These are phyloP conservation scores for Endothia cerciana DNA, from an alignment of 2,329 filamentous ascomycete genomes.

Conservation along the genomic window DNA sequence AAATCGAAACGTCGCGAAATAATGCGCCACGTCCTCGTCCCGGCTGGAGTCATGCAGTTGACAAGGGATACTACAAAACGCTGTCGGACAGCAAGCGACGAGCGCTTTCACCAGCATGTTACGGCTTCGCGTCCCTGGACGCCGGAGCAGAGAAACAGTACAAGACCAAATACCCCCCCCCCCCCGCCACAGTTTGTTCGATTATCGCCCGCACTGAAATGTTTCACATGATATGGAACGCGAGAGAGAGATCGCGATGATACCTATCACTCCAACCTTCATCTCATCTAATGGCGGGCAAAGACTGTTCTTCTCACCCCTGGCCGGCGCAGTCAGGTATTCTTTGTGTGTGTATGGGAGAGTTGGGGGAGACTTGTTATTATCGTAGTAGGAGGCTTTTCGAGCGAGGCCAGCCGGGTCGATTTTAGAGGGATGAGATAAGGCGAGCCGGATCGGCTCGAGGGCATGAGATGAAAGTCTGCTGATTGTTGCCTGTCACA, in stretches of 20 bases:
- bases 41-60: not conserved
- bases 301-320: conserved; percentile 1
- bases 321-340: not conserved
- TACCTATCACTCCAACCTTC: conserved; percentile 8
- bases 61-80: not conserved
- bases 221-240: not conserved
- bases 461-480: not conserved
- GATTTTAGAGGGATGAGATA: not conserved
- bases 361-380: not conserved
- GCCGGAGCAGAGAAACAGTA: not conserved
- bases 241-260: not conserved
- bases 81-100: not conserved
- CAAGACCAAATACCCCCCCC: not conserved
- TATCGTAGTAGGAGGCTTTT: not conserved
- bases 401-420: not conserved
- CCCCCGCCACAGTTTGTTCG: conserved; percentile 11
- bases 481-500: not conserved
- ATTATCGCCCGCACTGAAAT: conserved; percentile 1
- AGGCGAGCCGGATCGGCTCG: not conserved
- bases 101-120: not conserved
- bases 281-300: not conserved
- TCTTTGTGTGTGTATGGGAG: conserved; percentile 2
- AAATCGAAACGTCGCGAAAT: not conserved
- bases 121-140: not conserved
- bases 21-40: not conserved